Conservation (phyloP, 192 early-diverging fungal species). For the Coemansia biformis region DNA sequence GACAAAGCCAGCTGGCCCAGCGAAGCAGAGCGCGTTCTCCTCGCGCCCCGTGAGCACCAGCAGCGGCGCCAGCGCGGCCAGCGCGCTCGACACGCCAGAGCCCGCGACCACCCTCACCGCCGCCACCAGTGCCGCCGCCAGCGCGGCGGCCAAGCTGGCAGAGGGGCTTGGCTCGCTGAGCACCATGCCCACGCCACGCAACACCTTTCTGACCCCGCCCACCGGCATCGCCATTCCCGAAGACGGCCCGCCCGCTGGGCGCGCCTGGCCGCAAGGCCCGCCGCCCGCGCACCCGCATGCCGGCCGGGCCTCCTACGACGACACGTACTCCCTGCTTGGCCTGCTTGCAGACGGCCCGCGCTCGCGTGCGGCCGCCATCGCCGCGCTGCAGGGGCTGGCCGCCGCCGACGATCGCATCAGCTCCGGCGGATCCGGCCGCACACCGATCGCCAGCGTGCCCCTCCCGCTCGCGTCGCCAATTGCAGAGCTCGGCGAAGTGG, state of each 20-base stretch:
- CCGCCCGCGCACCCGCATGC: neutral
- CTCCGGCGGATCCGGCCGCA: no score
- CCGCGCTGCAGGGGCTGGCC: slow-evolving; percentile 23
- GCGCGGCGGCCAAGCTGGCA: slow-evolving; percentile 10
- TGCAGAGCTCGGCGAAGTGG: slow-evolving; percentile 27
- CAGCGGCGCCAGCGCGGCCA: slow-evolving; percentile 42
- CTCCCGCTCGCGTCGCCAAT: slow-evolving; percentile 33
- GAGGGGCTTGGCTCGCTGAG: slow-evolving; percentile 45
- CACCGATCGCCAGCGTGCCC: slow-evolving; percentile 7
- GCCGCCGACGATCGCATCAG: no score
- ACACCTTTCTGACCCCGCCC: slow-evolving; percentile 44
- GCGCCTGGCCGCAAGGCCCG: neutral
- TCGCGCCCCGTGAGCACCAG: slow-evolving; percentile 46
- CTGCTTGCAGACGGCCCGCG: slow-evolving; percentile 12
- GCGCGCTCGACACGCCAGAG: slow-evolving; percentile 19
- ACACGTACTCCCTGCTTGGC: slow-evolving; percentile 39
- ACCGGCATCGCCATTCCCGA: slow-evolving; percentile 34
- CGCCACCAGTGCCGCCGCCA: neutral
- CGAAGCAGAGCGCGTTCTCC: slow-evolving; percentile 10
- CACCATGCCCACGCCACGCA: slow-evolving; percentile 49
- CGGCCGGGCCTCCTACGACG: slow-evolving; percentile 34
- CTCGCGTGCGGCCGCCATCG: slow-evolving; percentile 31
- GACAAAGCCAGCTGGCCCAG: slow-evolving; percentile 13
- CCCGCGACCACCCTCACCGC: no score
- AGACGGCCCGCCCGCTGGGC: slow-evolving; percentile 3